phyloP scores from a whole-genome alignment of 2,329 filamentous ascomycete genomes.

The Penicillium olsonii region DNA sequence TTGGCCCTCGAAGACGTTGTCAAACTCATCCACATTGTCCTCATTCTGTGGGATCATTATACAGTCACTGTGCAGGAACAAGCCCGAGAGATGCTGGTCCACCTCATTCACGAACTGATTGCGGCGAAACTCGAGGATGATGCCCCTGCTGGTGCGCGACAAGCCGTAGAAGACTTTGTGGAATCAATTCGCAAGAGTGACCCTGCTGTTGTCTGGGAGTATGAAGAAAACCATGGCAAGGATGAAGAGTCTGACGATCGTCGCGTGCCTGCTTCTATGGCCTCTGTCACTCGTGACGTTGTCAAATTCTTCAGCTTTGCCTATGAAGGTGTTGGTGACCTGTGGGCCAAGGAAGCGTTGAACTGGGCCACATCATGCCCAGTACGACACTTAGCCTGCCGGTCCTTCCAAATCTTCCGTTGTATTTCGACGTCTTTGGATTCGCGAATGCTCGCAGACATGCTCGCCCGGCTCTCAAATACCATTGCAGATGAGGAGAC shows the following conservation, averaged over 20 bases:
- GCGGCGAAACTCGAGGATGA: slow-evolving; percentile 77
- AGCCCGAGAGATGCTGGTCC: slow-evolving; percentile 94
- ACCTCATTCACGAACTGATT: slow-evolving; percentile 93
- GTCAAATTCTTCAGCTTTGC: slow-evolving; percentile 81
- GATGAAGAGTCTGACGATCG: slow-evolving; percentile 70
- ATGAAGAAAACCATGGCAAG: slow-evolving; percentile 86
- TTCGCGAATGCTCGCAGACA: slow-evolving; percentile 92
- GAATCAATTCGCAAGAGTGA: slow-evolving; percentile 85
- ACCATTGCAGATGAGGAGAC: slow-evolving; percentile 93
- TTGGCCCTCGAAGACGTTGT: slow-evolving; percentile 78
- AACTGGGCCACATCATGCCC: slow-evolving; percentile 97
- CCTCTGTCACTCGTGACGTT: slow-evolving; percentile 76
- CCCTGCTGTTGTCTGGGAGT: slow-evolving; percentile 83
- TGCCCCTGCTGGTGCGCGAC: slow-evolving; percentile 64
- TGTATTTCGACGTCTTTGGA: slow-evolving; percentile 90
- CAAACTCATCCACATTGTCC: slow-evolving; percentile 83
- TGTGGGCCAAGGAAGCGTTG: slow-evolving; percentile 86
- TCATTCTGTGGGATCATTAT: slow-evolving; percentile 97
- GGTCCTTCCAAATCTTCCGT: slow-evolving; percentile 95
- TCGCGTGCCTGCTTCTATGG: slow-evolving; percentile 86
- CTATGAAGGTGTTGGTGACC: slow-evolving; percentile 82
- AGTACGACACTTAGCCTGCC: slow-evolving; percentile 89
- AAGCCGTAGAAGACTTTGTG: slow-evolving; percentile 81
- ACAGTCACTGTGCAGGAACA: slow-evolving; percentile 94
- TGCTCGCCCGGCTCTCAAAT: slow-evolving; percentile 92